Conservation (phyloP, 495 filamentous ascomycete genomes). For the Neurospora sp. region DNA sequence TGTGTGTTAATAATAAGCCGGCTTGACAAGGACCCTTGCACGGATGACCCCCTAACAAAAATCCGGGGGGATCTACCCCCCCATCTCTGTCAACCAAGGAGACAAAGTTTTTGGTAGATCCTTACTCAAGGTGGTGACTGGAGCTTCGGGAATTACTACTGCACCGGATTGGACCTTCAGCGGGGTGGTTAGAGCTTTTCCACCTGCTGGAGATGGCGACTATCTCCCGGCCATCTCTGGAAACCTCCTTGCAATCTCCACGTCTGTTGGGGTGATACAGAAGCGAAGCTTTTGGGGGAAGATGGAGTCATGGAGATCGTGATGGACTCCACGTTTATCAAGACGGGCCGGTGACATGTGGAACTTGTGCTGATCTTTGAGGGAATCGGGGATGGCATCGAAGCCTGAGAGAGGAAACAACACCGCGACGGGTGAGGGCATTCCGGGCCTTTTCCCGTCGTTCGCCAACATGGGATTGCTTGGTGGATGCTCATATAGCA, state of each 20-base stretch:
- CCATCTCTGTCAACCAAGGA: neutral
- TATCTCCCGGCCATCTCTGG: neutral
- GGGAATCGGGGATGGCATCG: neutral
- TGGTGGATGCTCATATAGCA: neutral
- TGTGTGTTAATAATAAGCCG: no score
- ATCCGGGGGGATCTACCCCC: neutral
- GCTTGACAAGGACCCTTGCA: neutral
- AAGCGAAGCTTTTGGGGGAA: neutral
- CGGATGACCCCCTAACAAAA: neutral
- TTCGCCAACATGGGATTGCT: neutral
- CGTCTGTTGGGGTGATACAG: neutral
- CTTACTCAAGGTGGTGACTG: neutral
- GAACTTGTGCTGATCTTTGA: neutral
- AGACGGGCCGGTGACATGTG: neutral
- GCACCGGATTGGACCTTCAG: neutral
- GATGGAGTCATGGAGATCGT: neutral
- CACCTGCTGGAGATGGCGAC: neutral
- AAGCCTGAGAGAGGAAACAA: neutral
- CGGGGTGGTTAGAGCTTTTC: neutral
- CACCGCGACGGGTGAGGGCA: neutral
- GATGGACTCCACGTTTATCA: neutral
- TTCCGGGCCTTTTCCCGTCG: neutral
- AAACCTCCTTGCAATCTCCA: neutral
- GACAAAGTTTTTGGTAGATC: neutral
- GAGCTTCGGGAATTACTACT: neutral